Evolutionary conservation across 768 basidiomycete genomes (phyloP).

Genomic region (Podaxis rugospora): DNA sequence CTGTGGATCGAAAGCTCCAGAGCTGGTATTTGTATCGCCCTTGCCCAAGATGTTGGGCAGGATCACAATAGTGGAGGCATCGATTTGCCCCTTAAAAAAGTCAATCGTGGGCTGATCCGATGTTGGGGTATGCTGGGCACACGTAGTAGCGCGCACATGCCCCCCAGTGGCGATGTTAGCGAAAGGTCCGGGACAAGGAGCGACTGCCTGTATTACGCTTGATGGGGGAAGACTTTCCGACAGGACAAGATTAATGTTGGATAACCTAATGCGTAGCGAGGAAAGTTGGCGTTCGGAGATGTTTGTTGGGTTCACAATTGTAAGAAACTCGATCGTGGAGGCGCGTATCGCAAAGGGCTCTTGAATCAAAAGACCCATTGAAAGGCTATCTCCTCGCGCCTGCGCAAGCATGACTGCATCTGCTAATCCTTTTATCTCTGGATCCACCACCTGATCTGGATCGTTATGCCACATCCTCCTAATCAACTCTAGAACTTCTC

Average conservation of each 20-base stretch:
- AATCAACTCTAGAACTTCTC: constrained; percentile 10
- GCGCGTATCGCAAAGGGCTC: constrained; percentile 4
- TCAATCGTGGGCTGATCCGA: background rate
- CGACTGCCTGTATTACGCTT: background rate
- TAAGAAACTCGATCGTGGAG: constrained; percentile 11
- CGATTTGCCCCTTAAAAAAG: constrained; percentile 11
- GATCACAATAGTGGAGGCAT: constrained; percentile 7
- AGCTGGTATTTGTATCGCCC: constrained; percentile 7
- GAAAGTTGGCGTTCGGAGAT: background rate
- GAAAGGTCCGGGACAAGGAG: constrained; percentile 6
- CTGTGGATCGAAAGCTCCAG: background rate
- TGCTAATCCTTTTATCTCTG: constrained; percentile 5
- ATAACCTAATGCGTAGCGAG: constrained; percentile 1
- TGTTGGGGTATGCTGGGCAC: background rate
- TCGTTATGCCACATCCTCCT: constrained; percentile 8
- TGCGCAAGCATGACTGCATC: constrained; percentile 9
- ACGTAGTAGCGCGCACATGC: constrained; percentile 9
- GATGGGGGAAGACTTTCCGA: constrained; percentile 9
- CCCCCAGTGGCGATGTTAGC: constrained; percentile 11
- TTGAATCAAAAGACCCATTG: constrained; percentile 6
- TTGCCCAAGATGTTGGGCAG: constrained; percentile 10
- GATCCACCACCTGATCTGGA: constrained; percentile 5
- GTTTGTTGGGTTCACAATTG: background rate
- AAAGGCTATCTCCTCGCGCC: constrained; percentile 1
- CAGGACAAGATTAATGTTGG: constrained; percentile 10